These are phyloP conservation scores for Silybum marianum DNA, from an alignment of 129 eudicot species.

Conservation along the genomic window DNA sequence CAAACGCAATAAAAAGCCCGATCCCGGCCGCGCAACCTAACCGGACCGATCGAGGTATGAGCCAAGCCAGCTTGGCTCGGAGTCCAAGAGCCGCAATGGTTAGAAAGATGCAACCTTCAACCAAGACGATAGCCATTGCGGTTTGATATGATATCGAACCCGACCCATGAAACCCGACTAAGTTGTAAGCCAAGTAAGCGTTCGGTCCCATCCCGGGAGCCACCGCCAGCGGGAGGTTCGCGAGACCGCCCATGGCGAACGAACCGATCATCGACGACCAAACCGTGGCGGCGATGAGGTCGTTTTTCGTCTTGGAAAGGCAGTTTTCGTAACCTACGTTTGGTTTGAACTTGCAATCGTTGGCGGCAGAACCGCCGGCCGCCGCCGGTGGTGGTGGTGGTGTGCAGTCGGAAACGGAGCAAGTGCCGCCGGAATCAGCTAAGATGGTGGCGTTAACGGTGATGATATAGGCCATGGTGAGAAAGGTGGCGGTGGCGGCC, in stretches of 20 bases:
- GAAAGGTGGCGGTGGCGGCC: constrained; percentile 83
- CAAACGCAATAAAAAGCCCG: constrained; percentile 87
- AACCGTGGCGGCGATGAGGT: constrained; percentile 75
- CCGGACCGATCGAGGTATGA: constrained; percentile 68
- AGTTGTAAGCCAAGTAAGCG: constrained; percentile 76
- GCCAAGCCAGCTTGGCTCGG: constrained; percentile 68
- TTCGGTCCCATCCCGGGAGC: constrained; percentile 97
- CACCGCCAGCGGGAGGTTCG: constrained; percentile 71
- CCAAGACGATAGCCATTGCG: constrained; percentile 74
- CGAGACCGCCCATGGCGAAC: constrained; percentile 78
- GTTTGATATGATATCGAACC: constrained; percentile 74
- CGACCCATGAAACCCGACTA: constrained; percentile 89
- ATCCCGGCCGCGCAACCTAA: constrained; percentile 73
- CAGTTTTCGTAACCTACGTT: constrained; percentile 66
- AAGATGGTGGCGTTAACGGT: constrained; percentile 77
- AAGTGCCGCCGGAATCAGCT: constrained; percentile 74
- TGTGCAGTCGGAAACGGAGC: constrained; percentile 62
- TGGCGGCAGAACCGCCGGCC: constrained; percentile 37
- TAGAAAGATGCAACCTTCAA: constrained; percentile 67
- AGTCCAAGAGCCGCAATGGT: constrained; percentile 64
- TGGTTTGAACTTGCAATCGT: constrained; percentile 61
- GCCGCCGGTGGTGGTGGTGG: constrained; percentile 46
- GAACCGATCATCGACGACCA: constrained; percentile 82
- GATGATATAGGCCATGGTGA: constrained; percentile 85
- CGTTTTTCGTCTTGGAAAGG: constrained; percentile 50